Base-by-base conservation (phyloP, 805 yeast genomes). In the Myxozyma geophila region DNA sequence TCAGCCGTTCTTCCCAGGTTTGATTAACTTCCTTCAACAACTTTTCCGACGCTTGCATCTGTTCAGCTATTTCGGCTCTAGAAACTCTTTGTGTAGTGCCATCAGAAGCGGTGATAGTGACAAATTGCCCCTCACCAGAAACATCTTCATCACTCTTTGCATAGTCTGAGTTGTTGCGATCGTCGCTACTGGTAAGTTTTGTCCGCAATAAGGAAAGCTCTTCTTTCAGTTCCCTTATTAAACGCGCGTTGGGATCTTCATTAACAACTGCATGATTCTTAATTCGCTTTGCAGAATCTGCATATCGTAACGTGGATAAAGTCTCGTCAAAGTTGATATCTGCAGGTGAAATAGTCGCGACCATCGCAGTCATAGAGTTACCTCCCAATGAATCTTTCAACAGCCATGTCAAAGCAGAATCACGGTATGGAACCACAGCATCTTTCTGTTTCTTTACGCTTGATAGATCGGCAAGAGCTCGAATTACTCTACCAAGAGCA, bases 291-390 rank as follows among this genome's bases (percentile, higher is more conserved):
- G 91, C 93, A 62, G 87, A 84, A 21, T 85, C 87, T 0, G 96
- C 96, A 73, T 90, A 90, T 65, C 92, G 79, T 62, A 90, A 76
- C 0, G 96, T 90, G 47, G 89, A 87, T 69, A 86, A 74, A 0
- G 91, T 86, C 70, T 90, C 96, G 21, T 89, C 92, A 73, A 84
- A 87, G 36, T 58, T 62, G 23, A 62, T 36, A 44, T 88, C 93
- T 17, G 85, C 80, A 0, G 96, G 96, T 0, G 96, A 86, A 0
- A 91, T 80, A 73, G 96, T 90, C 21, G 95, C 95, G n/a, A 91
- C 82, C 88, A 91, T 85, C 1, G 87, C 87, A 0, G 96, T 92
- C 71, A 88, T 89, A n/a, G 95, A 87, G 71, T 89, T 88, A 0
- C 97, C 97, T 1, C 95, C 91, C 43, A 90, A 76, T 63, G 85